Base-by-base conservation (phyloP, 2,329 filamentous ascomycete genomes). In the Ilyonectria robusta region DNA sequence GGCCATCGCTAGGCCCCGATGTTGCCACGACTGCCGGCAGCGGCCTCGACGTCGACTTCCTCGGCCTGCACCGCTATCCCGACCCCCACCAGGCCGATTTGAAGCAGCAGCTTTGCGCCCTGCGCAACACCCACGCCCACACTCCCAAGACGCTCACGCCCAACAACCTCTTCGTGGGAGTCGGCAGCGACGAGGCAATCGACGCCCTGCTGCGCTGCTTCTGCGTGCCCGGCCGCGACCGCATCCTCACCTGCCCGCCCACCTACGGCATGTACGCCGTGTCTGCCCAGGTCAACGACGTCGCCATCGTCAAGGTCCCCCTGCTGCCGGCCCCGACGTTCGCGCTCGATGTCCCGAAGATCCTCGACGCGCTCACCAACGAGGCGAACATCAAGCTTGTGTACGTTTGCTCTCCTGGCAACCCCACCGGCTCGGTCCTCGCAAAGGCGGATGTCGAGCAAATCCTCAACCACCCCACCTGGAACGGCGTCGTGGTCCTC, bases 251-350 rank as follows among this genome's bases (percentile, higher is more conserved):
- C 47, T 98, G 95, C 78, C 96, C 96, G 19, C 96, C 96, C 1
- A 99, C 96, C 1, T 99, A 99, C 80, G 96, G 96, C 83, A 99
- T 99, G 96, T 99, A 99, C 85, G 86, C 90, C 53, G 96, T 99
- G 19, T 97, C 94, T 7, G 96, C 96, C 1, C 93, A 97, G 78
- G 92, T 98, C 73, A 99, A 99, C 84, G 96, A 98, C 78, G 87
- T 99, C 21, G 87, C 87, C 51, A 89, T 98, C 29, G 92, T 97
- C 73, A 94, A 93, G 78, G 91, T 98, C n/a, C 94, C 95, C 0
- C 85, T 98, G 23, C 87, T 93, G 54, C 86, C 88, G 1, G 88
- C 90, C 2, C 91, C 93, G 2, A 85, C 81, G 5, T 99, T 98
- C 81, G 86, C 86, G 50, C 86, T 98, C 72, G 91, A 96, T 80